These are phyloP conservation scores for Pichiaceae sp. DNA, from an alignment of 1,139 yeast species.

Conservation along the genomic window DNA sequence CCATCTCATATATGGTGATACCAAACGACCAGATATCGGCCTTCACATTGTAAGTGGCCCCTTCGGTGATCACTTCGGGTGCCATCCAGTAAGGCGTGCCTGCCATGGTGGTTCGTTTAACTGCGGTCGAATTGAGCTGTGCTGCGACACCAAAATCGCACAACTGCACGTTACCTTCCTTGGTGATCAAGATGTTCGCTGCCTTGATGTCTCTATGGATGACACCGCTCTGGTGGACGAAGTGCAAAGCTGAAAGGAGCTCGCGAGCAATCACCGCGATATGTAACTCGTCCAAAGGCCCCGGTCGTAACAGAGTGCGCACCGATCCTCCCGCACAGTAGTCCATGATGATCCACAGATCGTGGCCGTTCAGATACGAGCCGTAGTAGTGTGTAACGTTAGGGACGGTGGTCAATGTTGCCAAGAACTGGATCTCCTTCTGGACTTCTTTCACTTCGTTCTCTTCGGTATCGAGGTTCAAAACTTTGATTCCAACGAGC, in stretches of 20 bases:
- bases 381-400: slow-evolving; percentile 93
- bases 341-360: slow-evolving; percentile 97
- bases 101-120: slow-evolving; percentile 88
- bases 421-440: slow-evolving; percentile 79
- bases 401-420: slow-evolving; percentile 76
- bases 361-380: slow-evolving; percentile 75
- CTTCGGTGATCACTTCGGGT: slow-evolving; percentile 95
- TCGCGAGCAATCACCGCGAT: slow-evolving; percentile 80
- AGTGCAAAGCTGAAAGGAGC: slow-evolving; percentile 64
- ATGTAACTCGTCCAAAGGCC: slow-evolving; percentile 77
- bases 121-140: slow-evolving; percentile 66
- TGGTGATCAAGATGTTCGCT: slow-evolving; percentile 83
- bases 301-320: slow-evolving; percentile 80
- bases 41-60: slow-evolving; percentile 62
- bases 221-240: slow-evolving; percentile 82
- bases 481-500: slow-evolving; percentile 86
- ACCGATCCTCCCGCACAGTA: slow-evolving; percentile 96
- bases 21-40: slow-evolving; percentile 98
- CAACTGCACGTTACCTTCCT: slow-evolving; percentile 81
- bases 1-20: slow-evolving; percentile 86
- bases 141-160: slow-evolving; percentile 99
- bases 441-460: slow-evolving; percentile 96
- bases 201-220: slow-evolving; percentile 96
- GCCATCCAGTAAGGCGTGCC: slow-evolving; percentile 99
- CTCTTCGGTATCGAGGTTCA: slow-evolving; percentile 85